Evolutionary conservation across 2,329 filamentous ascomycete genomes (phyloP).

Genomic region (Calonectria hawksworthii): DNA sequence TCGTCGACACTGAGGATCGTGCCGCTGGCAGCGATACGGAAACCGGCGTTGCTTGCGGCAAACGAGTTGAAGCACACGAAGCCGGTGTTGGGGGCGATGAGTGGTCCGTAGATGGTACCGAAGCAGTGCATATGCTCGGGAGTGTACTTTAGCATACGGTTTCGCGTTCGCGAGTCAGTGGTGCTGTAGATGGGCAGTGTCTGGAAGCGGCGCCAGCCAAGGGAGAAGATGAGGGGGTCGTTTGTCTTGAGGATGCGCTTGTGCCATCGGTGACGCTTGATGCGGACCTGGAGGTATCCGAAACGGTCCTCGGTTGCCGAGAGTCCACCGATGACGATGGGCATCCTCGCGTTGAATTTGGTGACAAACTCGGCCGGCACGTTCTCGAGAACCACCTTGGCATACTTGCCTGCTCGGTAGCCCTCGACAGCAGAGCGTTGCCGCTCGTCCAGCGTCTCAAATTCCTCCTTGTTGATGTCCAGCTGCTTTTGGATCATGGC

Average conservation of each 20-base stretch:
- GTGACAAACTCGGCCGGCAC: constrained; percentile 92
- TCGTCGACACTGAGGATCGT: constrained; percentile 96
- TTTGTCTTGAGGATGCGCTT: constrained; percentile 99
- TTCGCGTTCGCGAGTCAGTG: constrained; percentile 91
- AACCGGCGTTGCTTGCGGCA: constrained; percentile 86
- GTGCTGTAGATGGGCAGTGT: constrained; percentile 94
- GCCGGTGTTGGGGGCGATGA: constrained; percentile 95
- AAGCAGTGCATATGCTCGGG: constrained; percentile 99
- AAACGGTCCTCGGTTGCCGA: constrained; percentile 95
- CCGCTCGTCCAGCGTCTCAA: constrained; percentile 86
- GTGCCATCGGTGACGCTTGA: constrained; percentile 98
- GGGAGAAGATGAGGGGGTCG: constrained; percentile 95
- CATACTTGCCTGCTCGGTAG: constrained; percentile 92
- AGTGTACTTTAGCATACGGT: constrained; percentile 99
- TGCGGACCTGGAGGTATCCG: constrained; percentile 93
- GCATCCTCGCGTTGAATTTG: constrained; percentile 85
- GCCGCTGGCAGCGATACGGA: constrained; percentile 94
- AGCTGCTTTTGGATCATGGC: constrained; percentile 94
- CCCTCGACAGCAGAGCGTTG: constrained; percentile 90
- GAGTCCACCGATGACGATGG: constrained; percentile 91
- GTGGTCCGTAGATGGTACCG: constrained; percentile 92
- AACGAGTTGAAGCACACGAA: constrained; percentile 96
- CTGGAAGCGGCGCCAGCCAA: constrained; percentile 97
- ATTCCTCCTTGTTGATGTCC: constrained; percentile 96
- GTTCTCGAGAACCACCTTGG: constrained; percentile 88